These are phyloP conservation scores for Rhododendron simsii DNA, from an alignment of 148 eudicot species.

Conservation along the genomic window DNA sequence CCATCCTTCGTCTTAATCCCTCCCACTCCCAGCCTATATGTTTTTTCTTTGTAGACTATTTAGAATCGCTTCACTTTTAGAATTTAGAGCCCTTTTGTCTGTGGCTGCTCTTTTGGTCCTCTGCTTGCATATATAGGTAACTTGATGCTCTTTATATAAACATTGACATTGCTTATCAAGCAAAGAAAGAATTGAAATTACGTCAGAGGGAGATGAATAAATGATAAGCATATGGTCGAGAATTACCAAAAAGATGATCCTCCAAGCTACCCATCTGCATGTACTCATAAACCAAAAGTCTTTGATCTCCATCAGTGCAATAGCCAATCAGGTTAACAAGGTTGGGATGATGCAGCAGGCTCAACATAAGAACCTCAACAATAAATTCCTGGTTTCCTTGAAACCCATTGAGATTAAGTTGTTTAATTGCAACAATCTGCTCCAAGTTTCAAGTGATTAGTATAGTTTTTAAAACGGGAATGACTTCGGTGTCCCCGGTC, in stretches of 20 bases:
- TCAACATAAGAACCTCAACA: slow-evolving; percentile 81
- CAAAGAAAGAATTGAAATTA: not conserved
- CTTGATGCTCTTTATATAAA: not conserved
- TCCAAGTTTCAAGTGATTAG: slow-evolving; percentile 1
- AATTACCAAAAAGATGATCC: slow-evolving; percentile 78
- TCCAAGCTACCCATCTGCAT: slow-evolving; percentile 87
- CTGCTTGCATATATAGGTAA: not conserved
- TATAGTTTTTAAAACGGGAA: not conserved
- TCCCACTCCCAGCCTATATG: not conserved
- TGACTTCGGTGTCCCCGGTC: too few species aligned
- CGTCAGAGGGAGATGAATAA: not conserved
- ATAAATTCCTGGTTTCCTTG: slow-evolving; percentile 91
- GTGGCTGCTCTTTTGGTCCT: not conserved
- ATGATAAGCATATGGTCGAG: not conserved
- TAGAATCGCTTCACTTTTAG: not conserved
- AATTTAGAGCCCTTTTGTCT: not conserved
- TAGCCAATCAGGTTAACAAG: slow-evolving; percentile 87
- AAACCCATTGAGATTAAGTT: slow-evolving; percentile 63
- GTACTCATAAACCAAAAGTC: slow-evolving; percentile 80
- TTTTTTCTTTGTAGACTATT: not conserved
- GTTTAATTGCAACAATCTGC: slow-evolving; percentile 73
- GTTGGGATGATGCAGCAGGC: slow-evolving; percentile 80
- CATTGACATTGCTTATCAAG: not conserved
- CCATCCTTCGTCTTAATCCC: not conserved
- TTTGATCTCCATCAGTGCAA: slow-evolving; percentile 74